phyloP scores from a whole-genome alignment of 2,329 filamentous ascomycete genomes.

The Colletotrichum falcatum region DNA sequence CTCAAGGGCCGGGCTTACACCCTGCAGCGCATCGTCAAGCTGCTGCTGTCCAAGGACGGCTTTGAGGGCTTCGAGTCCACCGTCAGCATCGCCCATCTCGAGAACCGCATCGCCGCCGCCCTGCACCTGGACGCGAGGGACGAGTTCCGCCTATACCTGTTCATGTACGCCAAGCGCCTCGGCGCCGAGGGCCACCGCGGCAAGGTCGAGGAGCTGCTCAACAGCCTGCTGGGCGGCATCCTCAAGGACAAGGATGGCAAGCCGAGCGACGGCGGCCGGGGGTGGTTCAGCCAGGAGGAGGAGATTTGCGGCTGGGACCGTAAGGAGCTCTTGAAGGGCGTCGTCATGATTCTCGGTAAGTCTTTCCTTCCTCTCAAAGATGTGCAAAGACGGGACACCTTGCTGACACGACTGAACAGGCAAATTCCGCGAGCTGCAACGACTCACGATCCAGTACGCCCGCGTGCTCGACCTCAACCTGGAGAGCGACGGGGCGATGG shows the following conservation, averaged over 20 bases:
- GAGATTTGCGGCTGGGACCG: conserved; percentile 92
- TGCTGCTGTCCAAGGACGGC: conserved; percentile 86
- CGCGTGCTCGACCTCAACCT: conserved; percentile 76
- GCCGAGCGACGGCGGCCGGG: conserved; percentile 61
- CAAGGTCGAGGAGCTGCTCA: conserved; percentile 94
- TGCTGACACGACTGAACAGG: conserved; percentile 65
- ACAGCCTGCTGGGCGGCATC: conserved; percentile 81
- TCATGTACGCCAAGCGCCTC: conserved; percentile 97
- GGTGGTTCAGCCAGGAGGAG: conserved; percentile 75
- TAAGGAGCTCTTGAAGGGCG: conserved; percentile 87
- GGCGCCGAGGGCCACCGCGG: conserved; percentile 87
- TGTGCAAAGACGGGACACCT: background rate
- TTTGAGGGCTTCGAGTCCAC: conserved; percentile 92
- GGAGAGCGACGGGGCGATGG: conserved; percentile 60
- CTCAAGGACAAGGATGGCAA: conserved; percentile 67
- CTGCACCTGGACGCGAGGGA: conserved; percentile 86
- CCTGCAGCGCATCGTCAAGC: conserved; percentile 91
- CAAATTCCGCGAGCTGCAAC: conserved; percentile 94
- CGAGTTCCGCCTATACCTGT: conserved; percentile 94
- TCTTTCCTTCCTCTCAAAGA: conserved; percentile 42
- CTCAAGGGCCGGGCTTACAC: conserved; percentile 93
- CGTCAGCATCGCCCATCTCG: conserved; percentile 92
- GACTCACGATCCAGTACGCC: conserved; percentile 95
- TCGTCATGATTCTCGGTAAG: conserved; percentile 92
- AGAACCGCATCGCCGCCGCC: conserved; percentile 93